These are phyloP conservation scores for Gracilaria vermiculophylla DNA, from an alignment of 23 red algal species.

Conservation along the genomic window DNA sequence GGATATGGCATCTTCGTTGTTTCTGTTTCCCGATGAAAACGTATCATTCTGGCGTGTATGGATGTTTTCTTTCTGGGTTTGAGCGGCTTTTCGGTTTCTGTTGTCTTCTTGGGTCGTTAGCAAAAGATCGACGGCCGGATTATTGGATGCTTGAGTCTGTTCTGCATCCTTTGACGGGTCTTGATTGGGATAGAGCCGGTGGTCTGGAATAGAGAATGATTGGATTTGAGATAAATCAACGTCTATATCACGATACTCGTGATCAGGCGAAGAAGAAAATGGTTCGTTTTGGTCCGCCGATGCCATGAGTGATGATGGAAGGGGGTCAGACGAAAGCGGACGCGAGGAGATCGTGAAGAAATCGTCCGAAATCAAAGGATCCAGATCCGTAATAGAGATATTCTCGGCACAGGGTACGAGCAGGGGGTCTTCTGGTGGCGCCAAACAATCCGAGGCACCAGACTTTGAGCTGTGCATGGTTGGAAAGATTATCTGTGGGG, in stretches of 20 bases:
- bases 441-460: not conserved
- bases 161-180: not conserved
- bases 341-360: not conserved
- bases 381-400: not conserved
- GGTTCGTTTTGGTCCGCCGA: not conserved
- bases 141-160: not conserved
- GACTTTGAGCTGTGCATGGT: not conserved
- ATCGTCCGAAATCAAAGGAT: not conserved
- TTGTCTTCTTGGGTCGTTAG: not conserved
- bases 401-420: not conserved
- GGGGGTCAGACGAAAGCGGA: not conserved
- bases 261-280: not conserved
- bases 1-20: not conserved
- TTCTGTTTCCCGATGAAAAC: not conserved
- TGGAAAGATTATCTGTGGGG: not conserved
- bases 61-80: not conserved
- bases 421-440: not conserved
- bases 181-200: not conserved
- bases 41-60: not conserved
- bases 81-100: not conserved
- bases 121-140: not conserved
- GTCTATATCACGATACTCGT: not conserved
- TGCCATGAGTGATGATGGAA: not conserved
- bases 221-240: not conserved
- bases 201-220: not conserved